Conservation (phyloP, 2,329 filamentous ascomycete species). For the Beauveria varroae region DNA sequence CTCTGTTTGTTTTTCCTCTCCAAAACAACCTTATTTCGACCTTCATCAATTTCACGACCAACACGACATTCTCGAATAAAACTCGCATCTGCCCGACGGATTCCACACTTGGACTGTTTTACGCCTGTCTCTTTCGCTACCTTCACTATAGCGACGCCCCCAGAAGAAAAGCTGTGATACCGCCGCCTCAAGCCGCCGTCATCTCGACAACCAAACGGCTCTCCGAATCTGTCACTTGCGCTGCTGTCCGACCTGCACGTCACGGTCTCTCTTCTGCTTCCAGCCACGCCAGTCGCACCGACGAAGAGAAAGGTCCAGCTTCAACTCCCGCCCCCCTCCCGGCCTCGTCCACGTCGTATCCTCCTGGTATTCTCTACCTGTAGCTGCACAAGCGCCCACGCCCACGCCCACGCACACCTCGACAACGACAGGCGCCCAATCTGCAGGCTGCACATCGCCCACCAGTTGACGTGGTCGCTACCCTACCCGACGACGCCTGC, state of each 20-base stretch:
- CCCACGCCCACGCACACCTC: constrained; percentile 4
- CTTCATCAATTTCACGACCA: not conserved
- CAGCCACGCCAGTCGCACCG: not conserved
- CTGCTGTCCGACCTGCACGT: constrained; percentile 4
- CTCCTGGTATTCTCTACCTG: not conserved
- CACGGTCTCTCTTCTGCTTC: not conserved
- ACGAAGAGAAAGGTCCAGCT: not conserved
- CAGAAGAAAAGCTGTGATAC: not conserved
- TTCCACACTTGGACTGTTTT: not conserved
- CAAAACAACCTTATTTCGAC: not conserved
- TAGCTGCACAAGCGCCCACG: constrained; percentile 6
- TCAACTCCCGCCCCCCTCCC: not conserved
- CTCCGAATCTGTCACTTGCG: not conserved
- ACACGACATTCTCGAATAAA: not conserved
- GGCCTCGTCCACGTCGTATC: constrained; percentile 2
- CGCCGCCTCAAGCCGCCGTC: not conserved
- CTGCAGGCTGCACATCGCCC: constrained; percentile 4
- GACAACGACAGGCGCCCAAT: constrained; percentile 3
- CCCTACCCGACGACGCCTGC: not conserved
- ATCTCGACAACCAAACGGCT: not conserved
- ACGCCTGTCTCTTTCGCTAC: not conserved
- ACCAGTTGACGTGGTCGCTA: constrained; percentile 6
- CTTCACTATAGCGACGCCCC: constrained; percentile 8
- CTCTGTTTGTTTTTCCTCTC: not conserved
- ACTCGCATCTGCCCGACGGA: not conserved